phyloP scores from a whole-genome alignment of 1,139 yeast genomes.

The Taphrina populina region DNA sequence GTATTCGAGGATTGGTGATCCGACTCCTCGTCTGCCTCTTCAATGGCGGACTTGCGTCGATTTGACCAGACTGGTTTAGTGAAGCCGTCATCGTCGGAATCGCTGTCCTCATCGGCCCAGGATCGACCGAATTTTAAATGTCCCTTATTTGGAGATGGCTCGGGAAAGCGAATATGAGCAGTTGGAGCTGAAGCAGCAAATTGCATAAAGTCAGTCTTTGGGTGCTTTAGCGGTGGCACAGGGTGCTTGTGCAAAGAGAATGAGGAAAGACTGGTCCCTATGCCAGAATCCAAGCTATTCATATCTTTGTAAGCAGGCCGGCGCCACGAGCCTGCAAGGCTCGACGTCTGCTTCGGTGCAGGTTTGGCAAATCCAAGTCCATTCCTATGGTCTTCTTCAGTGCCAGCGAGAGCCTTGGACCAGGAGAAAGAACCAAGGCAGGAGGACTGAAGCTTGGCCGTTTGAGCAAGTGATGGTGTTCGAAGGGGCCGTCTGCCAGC shows the following conservation, averaged over 20 bases:
- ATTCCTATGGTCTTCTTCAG: conserved; percentile 20
- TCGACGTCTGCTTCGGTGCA: conserved; percentile 19
- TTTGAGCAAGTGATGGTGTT: conserved; percentile 45
- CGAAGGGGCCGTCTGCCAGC: conserved; percentile 49
- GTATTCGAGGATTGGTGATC: conserved; percentile 4
- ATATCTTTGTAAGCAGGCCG: conserved; percentile 8
- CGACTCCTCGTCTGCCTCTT: conserved; percentile 14
- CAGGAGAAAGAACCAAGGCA: conserved; percentile 28
- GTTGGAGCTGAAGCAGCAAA: conserved; percentile 37
- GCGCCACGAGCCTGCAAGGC: conserved; percentile 23
- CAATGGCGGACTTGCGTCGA: conserved; percentile 9
- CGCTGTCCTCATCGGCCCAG: conserved; percentile 44
- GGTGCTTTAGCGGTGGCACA: neutral
- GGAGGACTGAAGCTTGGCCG: conserved; percentile 12
- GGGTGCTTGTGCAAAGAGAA: conserved; percentile 8
- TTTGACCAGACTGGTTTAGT: conserved; percentile 6
- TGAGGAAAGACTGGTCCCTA: conserved; percentile 23
- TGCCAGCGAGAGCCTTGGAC: conserved; percentile 33
- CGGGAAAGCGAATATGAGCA: conserved; percentile 33
- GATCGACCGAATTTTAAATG: conserved; percentile 44
- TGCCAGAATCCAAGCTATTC: conserved; percentile 20
- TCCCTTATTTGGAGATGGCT: conserved; percentile 34
- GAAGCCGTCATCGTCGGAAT: conserved; percentile 31
- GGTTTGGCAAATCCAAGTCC: conserved; percentile 30
- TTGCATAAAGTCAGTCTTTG: conserved; percentile 11